Percentiles rank a stretch among this genome's conserved stretches.
Conservation (phyloP, 192 early-diverging fungal species). For the Funneliformis mosseae region DNA sequence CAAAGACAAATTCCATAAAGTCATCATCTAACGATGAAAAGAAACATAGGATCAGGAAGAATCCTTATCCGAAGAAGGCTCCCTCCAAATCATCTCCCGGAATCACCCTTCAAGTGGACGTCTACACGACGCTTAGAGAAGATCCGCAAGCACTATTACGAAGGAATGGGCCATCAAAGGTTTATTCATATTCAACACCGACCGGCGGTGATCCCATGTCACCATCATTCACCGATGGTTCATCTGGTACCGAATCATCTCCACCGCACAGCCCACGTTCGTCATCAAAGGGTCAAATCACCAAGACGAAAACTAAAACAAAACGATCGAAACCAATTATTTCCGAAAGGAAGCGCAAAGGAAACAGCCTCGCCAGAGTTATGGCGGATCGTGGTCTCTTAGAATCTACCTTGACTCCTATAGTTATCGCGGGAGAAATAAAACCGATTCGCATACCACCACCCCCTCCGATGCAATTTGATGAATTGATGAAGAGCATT, state of each 20-base stretch:
- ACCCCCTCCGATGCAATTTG: constrained; percentile 6
- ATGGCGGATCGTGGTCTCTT: constrained; percentile 26
- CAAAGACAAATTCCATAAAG: neutral
- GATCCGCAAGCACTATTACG: constrained; percentile 8
- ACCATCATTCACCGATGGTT: neutral
- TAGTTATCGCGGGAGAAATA: neutral
- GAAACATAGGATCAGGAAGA: neutral
- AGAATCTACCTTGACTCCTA: constrained; percentile 4
- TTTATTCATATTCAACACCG: neutral
- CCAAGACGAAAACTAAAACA: neutral
- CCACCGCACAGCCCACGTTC: neutral
- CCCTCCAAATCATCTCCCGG: constrained; percentile 14
- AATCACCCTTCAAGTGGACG: constrained; percentile 3
- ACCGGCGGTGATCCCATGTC: too few species aligned
- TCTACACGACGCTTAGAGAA: constrained; percentile 1
- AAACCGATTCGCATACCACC: constrained; percentile 1
- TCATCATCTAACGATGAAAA: neutral
- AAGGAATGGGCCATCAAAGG: neutral
- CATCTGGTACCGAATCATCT: neutral
- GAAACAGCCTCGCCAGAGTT: constrained; percentile 15
- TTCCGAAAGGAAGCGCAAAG: neutral
- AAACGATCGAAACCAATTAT: neutral
- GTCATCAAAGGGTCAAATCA: neutral
- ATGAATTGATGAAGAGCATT: neutral
- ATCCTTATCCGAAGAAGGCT: constrained; percentile 15